Conservation (phyloP, 352 stramenopile species). For the Globisporangium mamillatum region DNA sequence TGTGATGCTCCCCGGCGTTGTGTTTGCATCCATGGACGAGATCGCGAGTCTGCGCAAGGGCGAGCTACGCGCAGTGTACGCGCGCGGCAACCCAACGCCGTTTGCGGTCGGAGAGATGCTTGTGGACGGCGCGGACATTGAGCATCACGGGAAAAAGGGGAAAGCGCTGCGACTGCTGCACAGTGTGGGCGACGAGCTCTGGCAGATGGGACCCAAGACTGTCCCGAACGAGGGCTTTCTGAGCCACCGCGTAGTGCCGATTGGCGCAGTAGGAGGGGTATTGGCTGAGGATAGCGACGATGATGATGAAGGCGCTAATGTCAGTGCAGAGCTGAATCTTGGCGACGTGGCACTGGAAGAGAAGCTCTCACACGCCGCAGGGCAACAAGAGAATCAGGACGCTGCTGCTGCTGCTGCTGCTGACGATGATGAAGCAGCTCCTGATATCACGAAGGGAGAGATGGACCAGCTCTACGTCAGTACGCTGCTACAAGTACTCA, state of each 20-base stretch:
- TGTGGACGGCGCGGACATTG: slow-evolving; percentile 57
- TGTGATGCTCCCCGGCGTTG: slow-evolving; percentile 81
- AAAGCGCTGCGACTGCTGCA: slow-evolving; percentile 67
- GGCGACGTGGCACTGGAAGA: slow-evolving; percentile 41
- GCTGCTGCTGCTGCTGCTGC: slow-evolving; percentile 7
- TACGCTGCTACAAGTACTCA: slow-evolving; percentile 66
- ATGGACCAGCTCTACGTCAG: slow-evolving; percentile 74
- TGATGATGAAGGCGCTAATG: slow-evolving; percentile 7
- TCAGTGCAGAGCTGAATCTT: slow-evolving; percentile 4
- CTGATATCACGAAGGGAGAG: slow-evolving; percentile 44
- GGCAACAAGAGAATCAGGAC: slow-evolving; percentile 4
- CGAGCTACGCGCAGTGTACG: slow-evolving; percentile 63
- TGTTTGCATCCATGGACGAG: slow-evolving; percentile 57
- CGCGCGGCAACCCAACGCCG: slow-evolving; percentile 68
- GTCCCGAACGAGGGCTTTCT: slow-evolving; percentile 68
- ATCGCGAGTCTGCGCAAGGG: slow-evolving; percentile 56
- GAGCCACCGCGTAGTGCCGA: slow-evolving; percentile 32
- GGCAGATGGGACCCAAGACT: slow-evolving; percentile 66
- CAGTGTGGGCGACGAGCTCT: slow-evolving; percentile 71
- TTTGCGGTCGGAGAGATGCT: slow-evolving; percentile 80
- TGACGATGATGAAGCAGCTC: slow-evolving; percentile 11
- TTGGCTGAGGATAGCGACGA: slow-evolving; percentile 2
- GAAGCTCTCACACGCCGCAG: slow-evolving; percentile 12
- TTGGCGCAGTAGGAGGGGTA: slow-evolving; percentile 16
- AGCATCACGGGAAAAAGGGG: slow-evolving; percentile 60